Evolutionary conservation across 176 grass and related monocot species (phyloP).

Genomic region (Cymbopogon citratus): DNA sequence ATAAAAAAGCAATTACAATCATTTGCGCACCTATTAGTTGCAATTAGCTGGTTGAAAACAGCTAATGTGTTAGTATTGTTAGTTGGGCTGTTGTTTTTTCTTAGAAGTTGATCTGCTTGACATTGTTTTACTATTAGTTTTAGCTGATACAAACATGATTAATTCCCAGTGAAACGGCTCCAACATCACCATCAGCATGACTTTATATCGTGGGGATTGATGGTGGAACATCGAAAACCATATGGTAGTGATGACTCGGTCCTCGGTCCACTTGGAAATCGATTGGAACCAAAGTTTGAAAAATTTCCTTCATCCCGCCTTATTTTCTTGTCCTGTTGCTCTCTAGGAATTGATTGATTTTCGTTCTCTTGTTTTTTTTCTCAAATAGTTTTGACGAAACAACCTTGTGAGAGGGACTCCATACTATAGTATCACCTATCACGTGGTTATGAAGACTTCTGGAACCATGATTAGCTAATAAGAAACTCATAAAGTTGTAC

Average conservation of each 20-base stretch:
- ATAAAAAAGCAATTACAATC: background rate
- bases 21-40: background rate
- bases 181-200: background rate
- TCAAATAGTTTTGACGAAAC: background rate
- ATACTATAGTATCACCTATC: slow-evolving; percentile 17
- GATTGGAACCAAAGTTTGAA: slow-evolving; percentile 11
- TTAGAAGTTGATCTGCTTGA: background rate
- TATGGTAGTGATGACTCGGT: background rate
- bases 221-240: background rate
- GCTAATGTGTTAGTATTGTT: background rate
- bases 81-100: background rate
- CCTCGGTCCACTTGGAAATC: background rate
- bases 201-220: background rate
- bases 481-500: background rate
- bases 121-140: background rate
- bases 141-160: background rate
- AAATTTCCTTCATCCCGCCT: background rate
- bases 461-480: slow-evolving; percentile 21
- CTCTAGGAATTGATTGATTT: slow-evolving; percentile 14
- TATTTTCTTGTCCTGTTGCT: slow-evolving; percentile 11
- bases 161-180: background rate
- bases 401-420: background rate
- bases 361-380: background rate
- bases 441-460: slow-evolving; percentile 4
- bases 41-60: background rate